Base-by-base conservation (phyloP, 345 rosid genomes). In the Erodium maritimum region DNA sequence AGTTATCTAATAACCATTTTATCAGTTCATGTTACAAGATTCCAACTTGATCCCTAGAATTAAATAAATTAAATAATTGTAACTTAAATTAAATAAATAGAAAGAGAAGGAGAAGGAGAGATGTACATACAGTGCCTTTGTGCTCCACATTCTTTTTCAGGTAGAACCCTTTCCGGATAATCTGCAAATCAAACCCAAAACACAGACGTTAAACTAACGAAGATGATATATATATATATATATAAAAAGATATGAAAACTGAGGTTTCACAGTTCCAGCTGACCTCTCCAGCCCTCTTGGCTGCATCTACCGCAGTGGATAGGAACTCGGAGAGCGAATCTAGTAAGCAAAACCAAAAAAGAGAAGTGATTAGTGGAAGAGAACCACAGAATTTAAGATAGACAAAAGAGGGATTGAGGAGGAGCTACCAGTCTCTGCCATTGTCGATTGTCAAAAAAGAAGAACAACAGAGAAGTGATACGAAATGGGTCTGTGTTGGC, bases 91-190 rank as follows among this genome's bases (percentile, higher is more conserved):
- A 3, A 25, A 21, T 1, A 37, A 33, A 1, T 8, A 5, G 50
- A 37, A n/a, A 17, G 1, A 17, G 22, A 68, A 11, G 45, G 50
- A 18, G 25, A 37, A 17, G 20, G 22, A 8, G n/a, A 53, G 19
- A 37, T 37, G 6, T 11, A 37, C 46, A 61, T 62, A 93, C 99
- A 94, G 71, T 78, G 69, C 99, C 96, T 67, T 93, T 89, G 64
- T 89, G 94, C 81, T 93, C 96, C 51, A 93, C 96, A 68, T 81
- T 75, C 79, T 93, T 93, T 48, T 86, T 86, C 75, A 80, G 69
- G 71, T 83, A 87, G 71, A 93, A 93, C 66, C 90, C 96, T 33
- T 79, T 61, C 55, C 82, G 87, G 59, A 93, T 89, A 52, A 83
- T 61, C 99, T 91, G 68, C 19, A 58, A 64, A 62, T 18, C 34